Base-by-base conservation (phyloP, 345 rosid genomes). In the Psidium guajava region DNA sequence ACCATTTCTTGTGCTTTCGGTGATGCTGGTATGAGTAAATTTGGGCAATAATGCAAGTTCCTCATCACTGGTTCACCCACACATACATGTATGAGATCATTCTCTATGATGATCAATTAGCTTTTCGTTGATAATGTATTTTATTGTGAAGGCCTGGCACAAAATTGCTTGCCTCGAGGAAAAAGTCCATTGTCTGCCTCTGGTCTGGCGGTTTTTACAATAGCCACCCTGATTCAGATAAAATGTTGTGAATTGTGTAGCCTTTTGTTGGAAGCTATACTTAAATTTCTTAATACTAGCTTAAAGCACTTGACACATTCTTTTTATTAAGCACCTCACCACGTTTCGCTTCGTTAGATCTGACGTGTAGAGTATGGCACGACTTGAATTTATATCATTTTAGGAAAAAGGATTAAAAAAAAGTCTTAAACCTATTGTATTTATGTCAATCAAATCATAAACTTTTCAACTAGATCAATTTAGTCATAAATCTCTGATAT, bases 1-100 rank as follows among this genome's bases (percentile, higher is more conserved):
- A 5, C 8, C 53, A 73, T 69, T 57, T 57, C 44, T 82, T 73
- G 82, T 36, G 82, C 85, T 84, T 86, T 90, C 92, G 90, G 90
- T 90, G 92, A 83, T 88, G 85, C 80, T 80, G 82, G 18, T 52
- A 51, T 82, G 57, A 64, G 77, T 32, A 64, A 32, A 32, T 64
- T 8, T 64, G 44, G 77, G 77, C 77, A 64, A 64, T 64, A 24
- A 64, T 64, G 77, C 44, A 40, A 64, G 24, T 32, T 64, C 44
- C 77, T 32, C 77, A 64, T 64, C 77, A 64, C 77, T 64, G 44
- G 75, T 32, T 64, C 75, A 8, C 21, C 75, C 75, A 64, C 2
- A 28, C 9, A 64, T 8, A 28, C 75, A 8, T 64, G 44, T 3
- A 28, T 40, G 44, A 64, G 44, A 32, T 64, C 77, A 64, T 64